Base-by-base conservation (phyloP, 805 yeast genomes). In the Yamadazyma insecticola region DNA sequence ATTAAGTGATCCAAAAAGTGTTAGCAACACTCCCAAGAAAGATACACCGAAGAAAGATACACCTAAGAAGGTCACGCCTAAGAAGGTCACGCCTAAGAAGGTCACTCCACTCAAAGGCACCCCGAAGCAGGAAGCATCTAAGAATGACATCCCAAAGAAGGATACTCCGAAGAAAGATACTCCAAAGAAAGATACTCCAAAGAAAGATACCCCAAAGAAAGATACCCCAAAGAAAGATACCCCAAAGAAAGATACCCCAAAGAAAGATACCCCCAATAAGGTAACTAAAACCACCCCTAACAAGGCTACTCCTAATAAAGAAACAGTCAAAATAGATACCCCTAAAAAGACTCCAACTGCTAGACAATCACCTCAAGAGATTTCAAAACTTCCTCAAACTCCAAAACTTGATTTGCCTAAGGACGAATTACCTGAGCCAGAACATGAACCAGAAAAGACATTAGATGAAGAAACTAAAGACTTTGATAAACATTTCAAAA, bases 391-490 rank as follows among this genome's bases (percentile, higher is more conserved):
- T 19, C 13, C 33, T 9, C 12, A 19, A 10, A 24, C 26, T n/a
- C 29, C 31, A 13, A 23, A 22, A 28, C 30, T n/a, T n/a, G n/a
- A 16, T 12, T 27, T 26, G 5, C 5, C 17, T 12, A 13, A 19
- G 9, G 16, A 8, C 24, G 5, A 15, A n/a, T n/a, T n/a, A n/a
- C n/a, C n/a, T n/a, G n/a, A n/a, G n/a, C n/a, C n/a, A n/a, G n/a
- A n/a, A n/a, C n/a, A n/a, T n/a, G n/a, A n/a, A n/a, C n/a, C 30
- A 21, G 14, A 24, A 2, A 17, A 22, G 10, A 35, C 50, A 2
- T 30, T 50, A 6, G 44, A 48, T 14, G 57, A 54, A 20, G 61
- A 57, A 27, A 42, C 39, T 7, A 34, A 30, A 3, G 43, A 48
- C 31, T 57, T 55, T 35, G 59, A 58, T 35, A 32, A 40, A 13